Conservation (phyloP, 164 flowering plant genomes). For the Stephania cephalantha region DNA sequence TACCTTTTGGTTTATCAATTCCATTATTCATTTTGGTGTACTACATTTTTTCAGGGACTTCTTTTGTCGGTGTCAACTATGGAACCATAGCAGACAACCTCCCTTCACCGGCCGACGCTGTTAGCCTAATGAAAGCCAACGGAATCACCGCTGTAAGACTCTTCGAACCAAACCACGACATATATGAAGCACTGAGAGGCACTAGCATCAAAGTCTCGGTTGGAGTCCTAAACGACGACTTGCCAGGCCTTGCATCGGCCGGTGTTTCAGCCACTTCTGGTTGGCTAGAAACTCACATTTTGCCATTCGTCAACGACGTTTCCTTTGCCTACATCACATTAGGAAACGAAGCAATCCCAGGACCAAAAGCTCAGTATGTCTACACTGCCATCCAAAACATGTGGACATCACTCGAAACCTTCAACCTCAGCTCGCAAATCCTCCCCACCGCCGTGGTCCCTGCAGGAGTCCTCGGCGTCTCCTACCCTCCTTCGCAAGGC, state of each 20-base stretch:
- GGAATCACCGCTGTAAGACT: not conserved
- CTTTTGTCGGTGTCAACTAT: not conserved
- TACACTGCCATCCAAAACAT: not conserved
- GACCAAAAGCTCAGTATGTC: not conserved
- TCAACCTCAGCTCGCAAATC: not conserved
- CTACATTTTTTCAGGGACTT: not conserved
- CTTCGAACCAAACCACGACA: not conserved
- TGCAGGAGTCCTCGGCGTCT: not conserved
- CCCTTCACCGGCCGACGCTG: not conserved
- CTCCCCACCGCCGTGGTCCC: not conserved
- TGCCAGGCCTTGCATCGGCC: not conserved
- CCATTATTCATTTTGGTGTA: not conserved
- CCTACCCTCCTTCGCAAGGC: slow-evolving; percentile 5
- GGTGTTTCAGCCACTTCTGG: not conserved
- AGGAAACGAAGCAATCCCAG: slow-evolving; percentile 5
- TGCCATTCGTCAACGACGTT: not conserved
- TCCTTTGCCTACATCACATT: not conserved
- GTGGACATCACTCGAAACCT: not conserved
- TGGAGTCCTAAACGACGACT: not conserved
- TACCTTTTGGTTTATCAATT: no score
- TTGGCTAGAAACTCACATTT: not conserved
- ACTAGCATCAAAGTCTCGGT: not conserved
- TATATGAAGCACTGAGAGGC: not conserved
- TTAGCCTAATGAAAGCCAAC: not conserved
- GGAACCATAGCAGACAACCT: not conserved